These are phyloP conservation scores for Groenewaldozyma tartarivorans DNA, from an alignment of 805 yeast species.

Conservation along the genomic window DNA sequence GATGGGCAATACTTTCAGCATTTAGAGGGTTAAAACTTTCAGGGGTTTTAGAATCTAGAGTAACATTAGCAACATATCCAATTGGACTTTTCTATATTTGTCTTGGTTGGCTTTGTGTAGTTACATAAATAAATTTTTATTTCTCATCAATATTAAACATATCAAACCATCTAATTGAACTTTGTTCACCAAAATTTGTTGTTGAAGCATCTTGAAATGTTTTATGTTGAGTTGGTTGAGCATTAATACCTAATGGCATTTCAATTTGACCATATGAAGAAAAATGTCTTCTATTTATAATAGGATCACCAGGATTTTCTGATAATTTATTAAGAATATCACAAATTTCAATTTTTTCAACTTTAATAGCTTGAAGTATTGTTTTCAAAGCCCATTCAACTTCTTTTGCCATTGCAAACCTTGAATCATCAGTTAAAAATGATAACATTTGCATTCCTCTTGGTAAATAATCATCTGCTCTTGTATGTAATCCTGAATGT, in stretches of 20 bases:
- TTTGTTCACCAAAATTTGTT: not conserved
- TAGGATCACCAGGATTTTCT: constrained; percentile 43
- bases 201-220: too few species aligned
- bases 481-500: constrained; percentile 32
- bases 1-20: constrained; percentile 61
- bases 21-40: constrained; percentile 48
- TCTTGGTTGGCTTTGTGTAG: constrained; percentile 57
- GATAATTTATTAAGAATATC: constrained; percentile 32
- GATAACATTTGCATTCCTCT: constrained; percentile 15
- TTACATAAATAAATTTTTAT: constrained; percentile 28
- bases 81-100: constrained; percentile 53
- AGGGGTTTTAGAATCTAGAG: constrained; percentile 56
- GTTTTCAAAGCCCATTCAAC: constrained; percentile 55
- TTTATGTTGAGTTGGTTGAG: too few species aligned
- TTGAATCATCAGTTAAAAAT: constrained; percentile 15
- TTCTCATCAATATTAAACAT: not conserved
- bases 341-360: constrained; percentile 12
- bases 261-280: constrained; percentile 43
- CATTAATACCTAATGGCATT: too few species aligned
- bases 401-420: constrained; percentile 42
- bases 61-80: constrained; percentile 56
- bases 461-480: constrained; percentile 9
- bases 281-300: constrained; percentile 40
- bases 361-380: constrained; percentile 41
- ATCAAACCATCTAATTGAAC: not conserved